Base-by-base conservation (phyloP, 2,329 filamentous ascomycete species). In the Cladobotryum protrusum region DNA sequence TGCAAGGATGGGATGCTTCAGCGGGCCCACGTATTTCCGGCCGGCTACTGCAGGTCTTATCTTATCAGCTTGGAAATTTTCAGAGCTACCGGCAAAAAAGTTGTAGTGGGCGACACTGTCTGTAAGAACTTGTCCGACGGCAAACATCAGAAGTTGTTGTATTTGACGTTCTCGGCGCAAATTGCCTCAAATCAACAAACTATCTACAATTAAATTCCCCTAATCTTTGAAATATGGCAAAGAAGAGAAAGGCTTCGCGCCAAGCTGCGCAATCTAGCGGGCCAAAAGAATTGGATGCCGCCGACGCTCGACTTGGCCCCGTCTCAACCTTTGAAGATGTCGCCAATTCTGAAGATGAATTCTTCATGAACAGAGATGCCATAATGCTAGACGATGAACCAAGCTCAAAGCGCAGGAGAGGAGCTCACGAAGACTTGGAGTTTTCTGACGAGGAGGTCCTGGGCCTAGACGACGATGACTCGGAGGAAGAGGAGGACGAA, bases 271-370 rank as follows among this genome's bases (percentile, higher is more conserved):
- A 67, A 52, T 67, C 74, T 17, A 71, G 69, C 8, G 79, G 77
- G 3, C 78, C 79, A 3, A 74, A 73, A 53, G 80, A 82, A 33
- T 63, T 80, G 52, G 70, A 84, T 61, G 62, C 73, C 43, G 69
- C 72, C 32, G 82, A 84, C 55, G 80, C 84, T 34, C 81, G 82
- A 47, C 77, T 90, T 14, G 77, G 75, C 19, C 73, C 73, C 18
- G 72, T 84, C 59, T 74, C 67, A 43, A 84, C 81, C 2, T 92
- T 79, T 67, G 84, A 92, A 67, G 89, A 95, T 69, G 85, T 99
- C 59, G 89, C 91, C 57, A 86, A 96, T 66, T 95, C 90, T 1
- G 89, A 96, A 67, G 93, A 99, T 67, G 89, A 96, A 65, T 95
- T 96, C 66, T 89, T 92, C 61, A 75, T 91, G 52, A 86, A 91